These are phyloP conservation scores for Mycoemilia scoparia DNA, from an alignment of 192 early-diverging fungal genomes.

Conservation along the genomic window DNA sequence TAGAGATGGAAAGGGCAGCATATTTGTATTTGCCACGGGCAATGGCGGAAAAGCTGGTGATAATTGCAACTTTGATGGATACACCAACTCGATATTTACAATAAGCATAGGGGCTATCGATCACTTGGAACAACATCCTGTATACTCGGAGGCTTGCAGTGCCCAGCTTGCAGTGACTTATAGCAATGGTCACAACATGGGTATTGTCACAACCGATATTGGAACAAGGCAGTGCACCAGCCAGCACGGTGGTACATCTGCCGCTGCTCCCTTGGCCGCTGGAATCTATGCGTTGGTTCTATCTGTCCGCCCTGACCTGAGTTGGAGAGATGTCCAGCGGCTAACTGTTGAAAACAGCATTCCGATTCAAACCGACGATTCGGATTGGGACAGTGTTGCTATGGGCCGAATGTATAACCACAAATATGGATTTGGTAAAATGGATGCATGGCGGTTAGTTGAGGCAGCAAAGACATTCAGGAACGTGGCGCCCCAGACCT, in stretches of 20 bases:
- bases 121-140: conserved; percentile 52
- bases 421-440: conserved; percentile 83
- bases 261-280: conserved; percentile 82
- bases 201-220: conserved; percentile 81
- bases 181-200: conserved; percentile 53
- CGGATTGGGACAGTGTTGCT: conserved; percentile 52
- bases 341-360: conserved; percentile 60
- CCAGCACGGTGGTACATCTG: conserved; percentile 82
- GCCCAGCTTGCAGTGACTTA: conserved; percentile 81
- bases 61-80: conserved; percentile 95
- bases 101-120: conserved; percentile 83
- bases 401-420: conserved; percentile 68
- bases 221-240: conserved; percentile 54
- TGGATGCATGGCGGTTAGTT: conserved; percentile 70
- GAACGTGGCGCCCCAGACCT: conserved; percentile 46
- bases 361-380: conserved; percentile 46
- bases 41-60: conserved; percentile 68
- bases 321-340: conserved; percentile 88
- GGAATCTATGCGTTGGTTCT: conserved; percentile 80
- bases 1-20: conserved; percentile 61
- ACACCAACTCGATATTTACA: conserved; percentile 91
- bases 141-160: conserved; percentile 72
- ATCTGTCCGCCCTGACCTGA: conserved; percentile 73
- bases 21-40: conserved; percentile 89
- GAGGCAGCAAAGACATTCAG: conserved; percentile 50